Evolutionary conservation across 164 flowering plant genomes (phyloP).

Genomic region (Stephania japonica): DNA sequence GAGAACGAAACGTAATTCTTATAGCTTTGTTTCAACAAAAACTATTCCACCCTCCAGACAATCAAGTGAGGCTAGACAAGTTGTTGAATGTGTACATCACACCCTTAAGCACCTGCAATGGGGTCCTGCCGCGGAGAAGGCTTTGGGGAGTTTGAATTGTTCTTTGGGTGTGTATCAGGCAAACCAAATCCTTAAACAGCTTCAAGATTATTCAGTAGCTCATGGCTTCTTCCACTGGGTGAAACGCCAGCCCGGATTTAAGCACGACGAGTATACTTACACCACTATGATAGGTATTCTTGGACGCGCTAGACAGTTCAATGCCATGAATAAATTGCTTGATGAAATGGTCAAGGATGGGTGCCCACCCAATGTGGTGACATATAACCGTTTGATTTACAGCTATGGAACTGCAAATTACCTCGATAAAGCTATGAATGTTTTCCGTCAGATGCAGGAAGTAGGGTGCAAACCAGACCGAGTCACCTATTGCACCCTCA

Average conservation of each 20-base stretch:
- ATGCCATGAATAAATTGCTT: constrained; percentile 57
- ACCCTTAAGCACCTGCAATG: constrained; percentile 45
- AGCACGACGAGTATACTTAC: constrained; percentile 91
- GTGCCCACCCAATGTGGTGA: constrained; percentile 83
- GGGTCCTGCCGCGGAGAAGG: constrained; percentile 79
- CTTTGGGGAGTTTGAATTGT: constrained; percentile 50
- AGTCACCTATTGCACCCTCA: constrained; percentile 91
- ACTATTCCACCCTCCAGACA: constrained; percentile 28
- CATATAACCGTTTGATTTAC: constrained; percentile 90
- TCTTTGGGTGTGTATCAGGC: constrained; percentile 79
- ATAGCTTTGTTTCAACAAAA: constrained; percentile 21
- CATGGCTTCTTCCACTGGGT: constrained; percentile 85
- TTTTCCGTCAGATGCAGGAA: constrained; percentile 67
- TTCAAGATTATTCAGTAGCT: constrained; percentile 75
- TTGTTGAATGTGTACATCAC: constrained; percentile 45
- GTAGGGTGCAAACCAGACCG: constrained; percentile 80
- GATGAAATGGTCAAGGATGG: constrained; percentile 85
- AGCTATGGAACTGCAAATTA: constrained; percentile 93
- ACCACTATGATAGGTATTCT: constrained; percentile 97
- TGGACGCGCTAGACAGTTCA: constrained; percentile 76
- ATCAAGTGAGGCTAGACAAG: constrained; percentile 24
- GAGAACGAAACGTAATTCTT: constrained; percentile 31
- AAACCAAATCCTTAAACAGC: constrained; percentile 81
- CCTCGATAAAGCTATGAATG: constrained; percentile 59
- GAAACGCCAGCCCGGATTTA: constrained; percentile 65